Evolutionary conservation across 257 asterid genomes (phyloP).

Genomic region (Eucommia ulmoides): DNA sequence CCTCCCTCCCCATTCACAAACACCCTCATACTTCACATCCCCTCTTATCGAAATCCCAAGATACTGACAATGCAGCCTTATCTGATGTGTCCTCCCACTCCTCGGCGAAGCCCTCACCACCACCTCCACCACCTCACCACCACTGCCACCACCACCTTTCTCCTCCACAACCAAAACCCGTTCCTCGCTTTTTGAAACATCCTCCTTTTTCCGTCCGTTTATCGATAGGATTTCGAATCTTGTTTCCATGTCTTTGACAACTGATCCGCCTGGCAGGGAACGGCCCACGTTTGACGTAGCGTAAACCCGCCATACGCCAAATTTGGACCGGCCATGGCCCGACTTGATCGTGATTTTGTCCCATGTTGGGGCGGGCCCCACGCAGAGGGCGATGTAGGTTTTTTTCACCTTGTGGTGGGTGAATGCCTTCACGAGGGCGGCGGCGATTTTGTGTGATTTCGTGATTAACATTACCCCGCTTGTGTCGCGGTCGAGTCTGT

Average conservation of each 20-base stretch:
- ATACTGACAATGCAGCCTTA: conserved; percentile 86
- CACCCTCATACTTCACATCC: conserved; percentile 89
- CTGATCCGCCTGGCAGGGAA: conserved; percentile 78
- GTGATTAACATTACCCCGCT: conserved; percentile 83
- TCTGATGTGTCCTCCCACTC: conserved; percentile 94
- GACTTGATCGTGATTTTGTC: conserved; percentile 40
- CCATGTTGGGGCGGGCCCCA: conserved; percentile 61
- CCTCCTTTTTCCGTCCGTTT: conserved; percentile 23
- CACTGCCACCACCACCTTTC: conserved; percentile 27
- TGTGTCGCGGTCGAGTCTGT: conserved; percentile 93
- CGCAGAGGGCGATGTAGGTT: conserved; percentile 62
- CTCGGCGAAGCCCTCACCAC: conserved; percentile 63
- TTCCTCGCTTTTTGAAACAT: conserved; percentile 9
- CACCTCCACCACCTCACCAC: conserved; percentile 48
- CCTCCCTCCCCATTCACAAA: conserved; percentile 59
- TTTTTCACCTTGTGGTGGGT: conserved; percentile 62
- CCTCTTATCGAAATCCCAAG: conserved; percentile 82
- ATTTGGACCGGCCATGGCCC: conserved; percentile 86
- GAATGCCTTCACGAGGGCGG: conserved; percentile 84
- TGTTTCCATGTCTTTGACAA: conserved; percentile 75
- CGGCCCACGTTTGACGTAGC: conserved; percentile 65
- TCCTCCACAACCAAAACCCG: conserved; percentile 34
- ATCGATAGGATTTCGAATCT: conserved; percentile 47
- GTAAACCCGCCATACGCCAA: conserved; percentile 97
- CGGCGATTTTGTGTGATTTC: conserved; percentile 81